A percentile compares a stretch with the other conserved stretches of the same genome.
These are phyloP conservation scores for Xylaria castorea DNA, from an alignment of 495 filamentous ascomycete species.

Conservation along the genomic window DNA sequence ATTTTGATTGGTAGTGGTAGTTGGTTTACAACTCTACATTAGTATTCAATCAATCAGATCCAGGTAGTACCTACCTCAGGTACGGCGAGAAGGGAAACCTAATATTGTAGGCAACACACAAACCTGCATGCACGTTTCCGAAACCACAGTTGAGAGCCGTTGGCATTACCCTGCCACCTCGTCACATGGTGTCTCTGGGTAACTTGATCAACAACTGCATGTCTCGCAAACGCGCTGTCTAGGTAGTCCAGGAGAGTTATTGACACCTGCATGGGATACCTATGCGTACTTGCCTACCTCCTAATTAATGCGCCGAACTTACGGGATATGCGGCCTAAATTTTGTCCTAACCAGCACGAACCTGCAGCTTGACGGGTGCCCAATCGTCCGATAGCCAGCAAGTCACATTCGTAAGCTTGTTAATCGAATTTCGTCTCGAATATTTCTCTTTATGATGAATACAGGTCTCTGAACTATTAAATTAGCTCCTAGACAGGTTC, in stretches of 20 bases:
- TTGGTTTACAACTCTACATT: constrained; percentile 28
- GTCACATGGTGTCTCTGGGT: constrained; percentile 17
- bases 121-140: constrained; percentile 12
- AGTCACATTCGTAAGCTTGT: constrained; percentile 20
- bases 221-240: constrained; percentile 23
- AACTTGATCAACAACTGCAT: constrained; percentile 11
- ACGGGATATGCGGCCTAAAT: constrained; percentile 41
- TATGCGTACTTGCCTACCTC: background rate
- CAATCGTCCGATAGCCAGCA: constrained; percentile 37
- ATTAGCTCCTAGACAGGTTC: background rate
- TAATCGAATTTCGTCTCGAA: background rate
- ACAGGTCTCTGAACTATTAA: background rate
- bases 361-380: constrained; percentile 38
- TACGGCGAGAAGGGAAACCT: background rate
- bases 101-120: background rate
- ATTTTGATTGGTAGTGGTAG: constrained; percentile 38
- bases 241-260: background rate
- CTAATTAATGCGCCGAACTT: constrained; percentile 26
- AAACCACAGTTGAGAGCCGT: constrained; percentile 11
- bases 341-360: constrained; percentile 41
- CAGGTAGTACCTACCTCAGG: background rate
- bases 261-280: constrained; percentile 6
- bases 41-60: constrained; percentile 26
- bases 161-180: constrained; percentile 1
- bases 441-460: background rate